Base-by-base conservation (phyloP, 164 flowering plant species). In the Berberis vulgaris region DNA sequence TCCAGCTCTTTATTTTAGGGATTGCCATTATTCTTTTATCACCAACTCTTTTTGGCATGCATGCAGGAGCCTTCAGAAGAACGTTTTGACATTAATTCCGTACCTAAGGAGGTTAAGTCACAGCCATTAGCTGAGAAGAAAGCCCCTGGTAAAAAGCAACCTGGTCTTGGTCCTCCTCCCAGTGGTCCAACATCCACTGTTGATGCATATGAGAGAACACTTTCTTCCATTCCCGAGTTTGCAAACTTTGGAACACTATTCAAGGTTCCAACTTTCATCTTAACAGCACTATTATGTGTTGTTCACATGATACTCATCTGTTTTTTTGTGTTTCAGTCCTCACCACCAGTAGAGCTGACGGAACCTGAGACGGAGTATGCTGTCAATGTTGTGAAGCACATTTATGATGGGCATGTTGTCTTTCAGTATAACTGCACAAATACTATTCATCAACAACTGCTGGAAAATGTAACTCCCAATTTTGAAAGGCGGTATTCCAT, bases 331-430 rank as follows among this genome's bases (percentile, higher is more conserved):
- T 70, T 47, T 10, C 84, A 95, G 97, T 91, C 97, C 62, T 89
- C 97, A 43, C 79, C 86, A 52, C 92, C 96, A 57, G 90, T 95
- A 63, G 99, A 95, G 78, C 84, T 95, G 53, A 87, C 99, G 7
- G 97, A 95, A 77, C 87, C 96, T 65, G 99, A 91, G 80, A 95
- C 99, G 40, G 99, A 95, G 74, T 95, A 95, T 78, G 84, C 97
- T 8, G 97, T 95, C 45, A 95, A 85, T 85, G 97, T 85, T 70
- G 94, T 95, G 61, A 95, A 95, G 78, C 99, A 91, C 76, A 85
- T 95, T 57, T 95, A 81, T 74, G 94, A 95, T 80, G 69, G 73
- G 44, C 94, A 91, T 79, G 89, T 95, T 41, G 89, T 95, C 56
- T 86, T 95, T 71, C 97, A 95, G 79, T 95, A 83, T 82, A 91